These are phyloP conservation scores for Polyporus tsugae DNA, from an alignment of 1,284 basidiomycete genomes.

Conservation along the genomic window DNA sequence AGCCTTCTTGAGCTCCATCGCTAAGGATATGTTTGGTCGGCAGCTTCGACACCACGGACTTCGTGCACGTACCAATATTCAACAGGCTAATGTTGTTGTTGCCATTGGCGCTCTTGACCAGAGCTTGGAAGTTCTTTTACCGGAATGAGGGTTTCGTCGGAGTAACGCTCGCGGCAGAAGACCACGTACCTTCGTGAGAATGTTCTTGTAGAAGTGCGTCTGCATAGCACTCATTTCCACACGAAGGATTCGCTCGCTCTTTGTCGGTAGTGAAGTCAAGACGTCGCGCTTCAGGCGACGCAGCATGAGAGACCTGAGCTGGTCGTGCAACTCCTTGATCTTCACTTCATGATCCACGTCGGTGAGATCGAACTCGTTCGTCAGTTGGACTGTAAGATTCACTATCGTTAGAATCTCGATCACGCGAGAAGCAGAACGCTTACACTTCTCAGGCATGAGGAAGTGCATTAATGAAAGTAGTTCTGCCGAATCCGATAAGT, in stretches of 20 bases:
- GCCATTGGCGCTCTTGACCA: constrained; percentile 88
- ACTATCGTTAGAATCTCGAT: constrained; percentile 19
- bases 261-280: constrained; percentile 95
- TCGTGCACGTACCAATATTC: constrained; percentile 78
- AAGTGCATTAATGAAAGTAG: constrained; percentile 98
- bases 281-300: constrained; percentile 97
- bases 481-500: constrained; percentile 58
- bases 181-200: constrained; percentile 84
- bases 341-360: constrained; percentile 94
- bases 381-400: constrained; percentile 53
- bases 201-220: constrained; percentile 99
- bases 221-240: constrained; percentile 99
- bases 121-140: constrained; percentile 87
- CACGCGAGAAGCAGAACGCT: constrained; percentile 41
- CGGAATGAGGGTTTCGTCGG: constrained; percentile 19
- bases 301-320: constrained; percentile 95
- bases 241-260: constrained; percentile 97
- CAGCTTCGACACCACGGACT: not conserved
- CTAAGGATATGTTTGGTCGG: constrained; percentile 45
- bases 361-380: constrained; percentile 94
- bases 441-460: constrained; percentile 97
- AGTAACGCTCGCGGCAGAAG: constrained; percentile 11
- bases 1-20: constrained; percentile 97
- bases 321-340: constrained; percentile 94
- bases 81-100: constrained; percentile 91